Evolutionary conservation across 2,329 filamentous ascomycete genomes (phyloP).

Genomic region (Colletotrichum costaricense): DNA sequence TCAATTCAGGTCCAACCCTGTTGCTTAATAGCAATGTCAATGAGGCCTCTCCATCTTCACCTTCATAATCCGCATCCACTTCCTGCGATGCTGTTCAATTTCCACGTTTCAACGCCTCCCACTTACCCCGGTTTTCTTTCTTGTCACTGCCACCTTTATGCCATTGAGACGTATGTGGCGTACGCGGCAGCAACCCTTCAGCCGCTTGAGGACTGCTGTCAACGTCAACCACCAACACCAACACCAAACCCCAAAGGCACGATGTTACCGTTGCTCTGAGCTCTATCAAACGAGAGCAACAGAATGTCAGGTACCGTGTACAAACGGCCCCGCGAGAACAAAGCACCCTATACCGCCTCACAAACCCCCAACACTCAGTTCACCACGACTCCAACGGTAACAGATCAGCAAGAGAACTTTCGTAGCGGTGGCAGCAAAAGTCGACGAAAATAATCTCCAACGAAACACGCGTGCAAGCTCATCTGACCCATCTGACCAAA

Average conservation of each 20-base stretch:
- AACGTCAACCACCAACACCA: neutral
- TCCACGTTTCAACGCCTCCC: slow-evolving; percentile 1
- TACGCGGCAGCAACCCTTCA: slow-evolving; percentile 26
- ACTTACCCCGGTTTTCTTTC: neutral
- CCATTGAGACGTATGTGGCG: neutral
- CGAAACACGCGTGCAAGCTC: slow-evolving; percentile 19
- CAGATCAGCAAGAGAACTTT: neutral
- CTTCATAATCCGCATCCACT: slow-evolving; percentile 7
- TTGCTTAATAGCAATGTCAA: slow-evolving; percentile 1
- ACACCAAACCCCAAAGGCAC: neutral
- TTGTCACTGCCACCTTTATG: neutral
- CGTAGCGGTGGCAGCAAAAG: neutral
- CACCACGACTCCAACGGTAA: neutral
- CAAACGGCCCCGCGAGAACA: neutral
- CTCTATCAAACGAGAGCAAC: neutral
- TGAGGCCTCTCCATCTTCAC: neutral
- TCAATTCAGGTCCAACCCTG: slow-evolving; percentile 11
- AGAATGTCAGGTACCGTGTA: neutral
- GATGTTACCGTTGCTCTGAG: neutral
- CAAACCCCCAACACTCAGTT: neutral
- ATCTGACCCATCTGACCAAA: slow-evolving; percentile 16
- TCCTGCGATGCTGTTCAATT: neutral
- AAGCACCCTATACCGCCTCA: neutral
- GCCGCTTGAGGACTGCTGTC: neutral
- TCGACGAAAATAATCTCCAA: neutral